phyloP scores from a whole-genome alignment of 2,329 filamentous ascomycete genomes.

The Beauveria asiatica region DNA sequence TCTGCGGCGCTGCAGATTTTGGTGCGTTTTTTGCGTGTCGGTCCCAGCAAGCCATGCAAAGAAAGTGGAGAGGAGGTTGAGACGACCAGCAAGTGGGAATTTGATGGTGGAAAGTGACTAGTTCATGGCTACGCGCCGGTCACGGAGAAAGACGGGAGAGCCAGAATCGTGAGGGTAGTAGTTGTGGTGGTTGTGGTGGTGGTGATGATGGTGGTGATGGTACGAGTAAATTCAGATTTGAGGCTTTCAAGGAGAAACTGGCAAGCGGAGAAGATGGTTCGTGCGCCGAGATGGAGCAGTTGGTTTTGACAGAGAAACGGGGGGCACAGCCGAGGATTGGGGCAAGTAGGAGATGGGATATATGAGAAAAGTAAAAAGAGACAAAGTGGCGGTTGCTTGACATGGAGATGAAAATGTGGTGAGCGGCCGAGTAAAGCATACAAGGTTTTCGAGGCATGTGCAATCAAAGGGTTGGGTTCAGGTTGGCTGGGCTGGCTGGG shows the following conservation, averaged over 20 bases:
- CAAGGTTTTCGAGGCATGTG: constrained; percentile 11
- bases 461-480: constrained; percentile 7
- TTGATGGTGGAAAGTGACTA: background rate
- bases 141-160: background rate
- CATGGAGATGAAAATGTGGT: constrained; percentile 4
- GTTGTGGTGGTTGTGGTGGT: background rate
- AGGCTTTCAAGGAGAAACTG: background rate
- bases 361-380: background rate
- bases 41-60: background rate
- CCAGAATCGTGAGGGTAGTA: background rate
- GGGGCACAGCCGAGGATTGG: too few relatives aligned
- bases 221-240: background rate
- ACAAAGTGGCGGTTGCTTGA: background rate
- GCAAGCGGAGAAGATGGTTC: background rate
- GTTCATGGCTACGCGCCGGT: background rate
- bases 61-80: background rate
- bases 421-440: background rate
- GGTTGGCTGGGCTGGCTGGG: background rate
- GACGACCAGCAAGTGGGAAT: background rate
- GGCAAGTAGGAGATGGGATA: too few relatives aligned
- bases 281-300: background rate
- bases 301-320: background rate
- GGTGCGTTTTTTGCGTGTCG: background rate
- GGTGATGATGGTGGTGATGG: too few relatives aligned
- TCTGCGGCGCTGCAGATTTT: constrained; percentile 1